phyloP scores from a whole-genome alignment of 148 eudicot genomes.

The Rhododendron simsii region DNA sequence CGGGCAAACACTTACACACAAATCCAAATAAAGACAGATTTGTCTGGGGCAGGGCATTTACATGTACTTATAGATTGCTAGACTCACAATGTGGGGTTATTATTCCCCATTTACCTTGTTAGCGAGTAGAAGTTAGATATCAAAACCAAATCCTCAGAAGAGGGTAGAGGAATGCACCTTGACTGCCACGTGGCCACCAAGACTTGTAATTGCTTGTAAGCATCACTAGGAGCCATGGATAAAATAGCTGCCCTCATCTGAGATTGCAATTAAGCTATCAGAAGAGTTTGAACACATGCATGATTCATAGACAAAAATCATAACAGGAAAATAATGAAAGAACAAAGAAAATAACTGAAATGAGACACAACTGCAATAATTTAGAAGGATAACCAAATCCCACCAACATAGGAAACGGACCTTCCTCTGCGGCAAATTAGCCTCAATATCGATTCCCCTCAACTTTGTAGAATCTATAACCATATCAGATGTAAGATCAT shows the following conservation, averaged over 20 bases:
- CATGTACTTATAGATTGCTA: background rate
- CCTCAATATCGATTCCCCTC: conserved; percentile 57
- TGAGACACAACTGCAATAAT: background rate
- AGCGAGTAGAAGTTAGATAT: background rate
- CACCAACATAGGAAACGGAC: conserved; percentile 23
- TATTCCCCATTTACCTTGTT: background rate
- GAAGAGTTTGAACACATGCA: background rate
- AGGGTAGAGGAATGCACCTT: conserved; percentile 43
- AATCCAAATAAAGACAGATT: background rate
- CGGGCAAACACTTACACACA: background rate
- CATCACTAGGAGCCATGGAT: conserved; percentile 59
- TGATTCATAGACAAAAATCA: background rate
- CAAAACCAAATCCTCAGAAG: background rate
- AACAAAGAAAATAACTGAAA: background rate
- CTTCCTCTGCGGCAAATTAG: conserved; percentile 54
- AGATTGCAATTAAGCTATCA: background rate
- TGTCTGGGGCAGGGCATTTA: background rate
- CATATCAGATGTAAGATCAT: conserved; percentile 28
- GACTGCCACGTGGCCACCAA: conserved; percentile 73
- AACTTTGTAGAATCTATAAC: conserved; percentile 26
- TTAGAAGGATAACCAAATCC: background rate
- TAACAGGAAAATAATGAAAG: background rate
- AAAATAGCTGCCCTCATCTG: conserved; percentile 67
- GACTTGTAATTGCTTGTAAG: conserved; percentile 43
- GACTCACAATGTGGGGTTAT: background rate